Conservation (phyloP, 2,329 filamentous ascomycete species). For the Rhexocercosporidium sp. region DNA sequence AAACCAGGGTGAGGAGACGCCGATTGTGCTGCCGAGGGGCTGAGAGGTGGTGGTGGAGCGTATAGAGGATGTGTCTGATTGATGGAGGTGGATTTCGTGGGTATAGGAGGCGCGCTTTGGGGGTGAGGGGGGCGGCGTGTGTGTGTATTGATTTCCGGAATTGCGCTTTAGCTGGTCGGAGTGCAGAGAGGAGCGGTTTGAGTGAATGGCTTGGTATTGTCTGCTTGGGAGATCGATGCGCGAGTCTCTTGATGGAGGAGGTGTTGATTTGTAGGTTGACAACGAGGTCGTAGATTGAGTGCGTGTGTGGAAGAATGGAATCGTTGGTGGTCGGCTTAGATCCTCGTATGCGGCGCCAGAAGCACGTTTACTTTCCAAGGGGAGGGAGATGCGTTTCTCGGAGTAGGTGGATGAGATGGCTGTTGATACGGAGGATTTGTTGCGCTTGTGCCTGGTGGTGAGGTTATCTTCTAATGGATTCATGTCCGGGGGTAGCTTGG, state of each 20-base stretch:
- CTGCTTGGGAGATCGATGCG: slow-evolving; percentile 59
- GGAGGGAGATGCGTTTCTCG: slow-evolving; percentile 65
- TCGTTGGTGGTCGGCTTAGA: slow-evolving; percentile 55
- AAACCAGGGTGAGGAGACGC: slow-evolving; percentile 36
- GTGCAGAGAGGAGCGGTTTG: slow-evolving; percentile 51
- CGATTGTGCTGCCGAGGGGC: slow-evolving; percentile 1
- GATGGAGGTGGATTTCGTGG: slow-evolving; percentile 49
- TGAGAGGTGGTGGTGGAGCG: slow-evolving; percentile 26
- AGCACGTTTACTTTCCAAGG: slow-evolving; percentile 48
- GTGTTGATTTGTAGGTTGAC: slow-evolving; percentile 56
- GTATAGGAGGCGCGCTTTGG: slow-evolving; percentile 48
- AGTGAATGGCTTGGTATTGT: slow-evolving; percentile 57
- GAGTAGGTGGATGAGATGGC: slow-evolving; percentile 44
- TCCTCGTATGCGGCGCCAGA: slow-evolving; percentile 53
- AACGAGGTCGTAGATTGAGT: slow-evolving; percentile 63
- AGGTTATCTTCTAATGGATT: slow-evolving; percentile 89
- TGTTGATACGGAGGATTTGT: slow-evolving; percentile 55
- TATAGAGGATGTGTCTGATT: slow-evolving; percentile 13
- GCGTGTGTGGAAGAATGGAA: slow-evolving; percentile 84
- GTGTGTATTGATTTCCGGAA: slow-evolving; percentile 39
- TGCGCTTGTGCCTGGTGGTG: slow-evolving; percentile 83
- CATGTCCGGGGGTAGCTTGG: slow-evolving; percentile 86
- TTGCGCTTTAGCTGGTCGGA: slow-evolving; percentile 54
- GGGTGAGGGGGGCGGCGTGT: slow-evolving; percentile 24
- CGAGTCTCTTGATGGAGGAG: slow-evolving; percentile 57